phyloP scores from a whole-genome alignment of 306 rosid genomes.

The Casuarina equisetifolia region DNA sequence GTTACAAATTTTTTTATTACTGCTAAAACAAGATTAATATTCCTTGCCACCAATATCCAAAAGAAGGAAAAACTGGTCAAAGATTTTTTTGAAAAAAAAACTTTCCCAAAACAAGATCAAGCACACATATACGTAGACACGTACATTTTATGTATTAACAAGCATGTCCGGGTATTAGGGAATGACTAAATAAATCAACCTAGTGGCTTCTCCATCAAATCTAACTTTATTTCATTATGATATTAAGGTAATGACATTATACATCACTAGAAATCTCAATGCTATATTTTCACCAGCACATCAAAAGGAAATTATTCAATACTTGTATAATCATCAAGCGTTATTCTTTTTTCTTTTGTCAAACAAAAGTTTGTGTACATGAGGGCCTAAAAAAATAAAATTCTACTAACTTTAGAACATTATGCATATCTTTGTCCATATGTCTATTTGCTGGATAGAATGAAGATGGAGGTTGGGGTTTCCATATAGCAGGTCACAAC shows the following conservation, averaged over 20 bases:
- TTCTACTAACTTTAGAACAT: background rate
- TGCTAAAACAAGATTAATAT: too few species aligned
- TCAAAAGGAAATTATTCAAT: conserved; percentile 56
- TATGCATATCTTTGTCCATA: background rate
- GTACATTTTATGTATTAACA: too few species aligned
- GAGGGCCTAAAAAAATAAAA: background rate
- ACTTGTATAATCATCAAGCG: conserved; percentile 69
- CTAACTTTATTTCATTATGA: background rate
- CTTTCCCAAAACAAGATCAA: too few species aligned
- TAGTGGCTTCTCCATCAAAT: background rate
- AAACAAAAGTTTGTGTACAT: background rate
- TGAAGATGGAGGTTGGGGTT: conserved; percentile 79
- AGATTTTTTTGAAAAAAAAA: too few species aligned
- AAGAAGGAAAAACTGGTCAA: too few species aligned
- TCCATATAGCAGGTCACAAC: conserved; percentile 63
- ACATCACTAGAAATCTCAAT: conserved; percentile 56
- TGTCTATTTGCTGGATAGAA: conserved; percentile 31
- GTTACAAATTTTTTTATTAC: too few species aligned
- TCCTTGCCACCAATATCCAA: too few species aligned
- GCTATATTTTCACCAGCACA: conserved; percentile 50
- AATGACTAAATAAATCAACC: too few species aligned
- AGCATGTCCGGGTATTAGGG: too few species aligned
- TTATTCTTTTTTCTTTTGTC: background rate
- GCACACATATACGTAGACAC: too few species aligned
- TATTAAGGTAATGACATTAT: conserved; percentile 49